Evolutionary conservation across 169 alveolate species (phyloP).

Genomic region (Eimeria sp.): DNA sequence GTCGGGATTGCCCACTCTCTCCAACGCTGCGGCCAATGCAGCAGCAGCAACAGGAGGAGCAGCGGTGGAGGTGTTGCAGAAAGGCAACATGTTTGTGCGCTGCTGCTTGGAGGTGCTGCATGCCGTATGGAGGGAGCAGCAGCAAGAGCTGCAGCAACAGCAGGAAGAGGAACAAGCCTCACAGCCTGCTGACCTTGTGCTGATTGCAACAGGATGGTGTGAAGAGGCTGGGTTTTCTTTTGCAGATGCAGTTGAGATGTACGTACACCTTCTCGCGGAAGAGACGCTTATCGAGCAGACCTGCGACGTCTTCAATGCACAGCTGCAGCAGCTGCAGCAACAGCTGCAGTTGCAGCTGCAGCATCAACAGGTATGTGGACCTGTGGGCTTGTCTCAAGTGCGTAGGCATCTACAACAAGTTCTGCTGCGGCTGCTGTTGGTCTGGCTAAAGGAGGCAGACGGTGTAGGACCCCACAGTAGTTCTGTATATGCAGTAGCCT

Average conservation of each 20-base stretch:
- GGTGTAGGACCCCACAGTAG: conserved; percentile 29
- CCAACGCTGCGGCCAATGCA: not conserved
- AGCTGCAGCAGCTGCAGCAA: conserved; percentile 53
- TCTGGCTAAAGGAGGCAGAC: conserved; percentile 54
- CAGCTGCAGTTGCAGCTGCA: conserved; percentile 60
- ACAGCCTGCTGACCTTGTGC: not conserved
- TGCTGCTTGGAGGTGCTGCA: conserved; percentile 74
- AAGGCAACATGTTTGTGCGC: conserved; percentile 48
- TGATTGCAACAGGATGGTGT: not conserved
- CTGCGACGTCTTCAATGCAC: conserved; percentile 40
- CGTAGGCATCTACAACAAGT: conserved; percentile 34
- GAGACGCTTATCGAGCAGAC: conserved; percentile 42
- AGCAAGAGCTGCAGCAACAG: conserved; percentile 68
- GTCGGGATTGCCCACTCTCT: conserved; percentile 22
- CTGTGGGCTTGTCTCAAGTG: not conserved
- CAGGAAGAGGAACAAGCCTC: not conserved
- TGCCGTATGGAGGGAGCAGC: conserved; percentile 51
- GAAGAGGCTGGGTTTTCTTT: not conserved
- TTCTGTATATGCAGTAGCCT: not conserved
- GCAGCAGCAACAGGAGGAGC: conserved; percentile 59
- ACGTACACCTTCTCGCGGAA: conserved; percentile 26
- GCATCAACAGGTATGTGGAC: not conserved
- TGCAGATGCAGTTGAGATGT: conserved; percentile 7
- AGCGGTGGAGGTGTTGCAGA: conserved; percentile 63
- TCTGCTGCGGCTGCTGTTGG: conserved; percentile 67